Percentiles rank a stretch among this genome's conserved stretches.
Evolutionary conservation across 2,329 filamentous ascomycete genomes (phyloP).

Genomic region (Ophiostoma quercus): DNA sequence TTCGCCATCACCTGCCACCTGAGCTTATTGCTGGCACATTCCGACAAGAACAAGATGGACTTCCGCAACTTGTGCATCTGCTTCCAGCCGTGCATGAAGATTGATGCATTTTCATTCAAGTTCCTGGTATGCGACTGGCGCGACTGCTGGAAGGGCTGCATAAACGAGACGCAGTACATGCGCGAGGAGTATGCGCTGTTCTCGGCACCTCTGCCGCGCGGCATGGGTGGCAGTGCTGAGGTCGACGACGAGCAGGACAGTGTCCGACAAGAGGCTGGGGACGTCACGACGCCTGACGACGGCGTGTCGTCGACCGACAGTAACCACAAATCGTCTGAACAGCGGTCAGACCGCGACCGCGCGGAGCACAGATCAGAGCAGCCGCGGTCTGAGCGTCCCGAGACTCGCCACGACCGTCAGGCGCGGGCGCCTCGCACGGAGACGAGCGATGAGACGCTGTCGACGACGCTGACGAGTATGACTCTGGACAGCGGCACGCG

Average conservation of each 20-base stretch:
- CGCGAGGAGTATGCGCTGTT: constrained; percentile 62
- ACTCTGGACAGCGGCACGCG: constrained; percentile 42
- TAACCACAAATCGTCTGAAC: not conserved
- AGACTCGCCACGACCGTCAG: constrained; percentile 8
- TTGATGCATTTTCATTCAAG: constrained; percentile 91
- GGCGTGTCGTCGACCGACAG: not conserved
- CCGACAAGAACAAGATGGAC: constrained; percentile 97
- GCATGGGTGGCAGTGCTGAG: constrained; percentile 36
- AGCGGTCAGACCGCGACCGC: not conserved
- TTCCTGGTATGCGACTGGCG: constrained; percentile 94
- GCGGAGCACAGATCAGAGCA: not conserved
- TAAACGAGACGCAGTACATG: constrained; percentile 76
- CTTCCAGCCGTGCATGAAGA: constrained; percentile 95
- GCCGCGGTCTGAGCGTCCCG: not conserved
- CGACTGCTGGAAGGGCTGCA: constrained; percentile 94
- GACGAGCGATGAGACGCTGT: constrained; percentile 35
- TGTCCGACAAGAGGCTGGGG: not conserved
- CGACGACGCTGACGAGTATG: constrained; percentile 32
- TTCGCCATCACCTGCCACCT: constrained; percentile 97
- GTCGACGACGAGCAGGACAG: constrained; percentile 17
- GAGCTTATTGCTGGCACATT: constrained; percentile 82
- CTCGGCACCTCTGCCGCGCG: constrained; percentile 51
- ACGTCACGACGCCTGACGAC: not conserved
- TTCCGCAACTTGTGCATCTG: constrained; percentile 94
- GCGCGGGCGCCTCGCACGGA: constrained; percentile 4